Evolutionary conservation across 2,329 filamentous ascomycete species (phyloP).

Genomic region (Ophiostoma quercus): DNA sequence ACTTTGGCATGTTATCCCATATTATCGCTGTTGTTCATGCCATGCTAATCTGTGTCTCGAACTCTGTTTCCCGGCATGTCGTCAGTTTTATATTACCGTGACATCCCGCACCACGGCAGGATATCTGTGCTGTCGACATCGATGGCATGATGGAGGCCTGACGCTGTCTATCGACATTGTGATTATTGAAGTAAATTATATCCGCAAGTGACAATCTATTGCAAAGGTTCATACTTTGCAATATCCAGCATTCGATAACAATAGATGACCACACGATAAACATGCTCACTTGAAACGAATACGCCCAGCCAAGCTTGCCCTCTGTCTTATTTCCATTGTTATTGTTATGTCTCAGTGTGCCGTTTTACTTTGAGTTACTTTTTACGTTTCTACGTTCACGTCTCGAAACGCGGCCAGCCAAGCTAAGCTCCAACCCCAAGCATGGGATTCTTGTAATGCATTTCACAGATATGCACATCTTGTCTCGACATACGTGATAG

Average conservation of each 20-base stretch:
- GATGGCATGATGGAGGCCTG: not conserved
- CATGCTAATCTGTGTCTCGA: not conserved
- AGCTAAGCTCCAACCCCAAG: not conserved
- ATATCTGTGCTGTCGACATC: not conserved
- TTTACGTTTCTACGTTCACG: no score
- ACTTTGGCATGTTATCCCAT: not conserved
- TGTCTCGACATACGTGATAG: slow-evolving; percentile 8
- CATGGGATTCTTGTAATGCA: not conserved
- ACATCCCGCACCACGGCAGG: slow-evolving; percentile 9
- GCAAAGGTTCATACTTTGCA: not conserved
- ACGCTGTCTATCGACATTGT: not conserved
- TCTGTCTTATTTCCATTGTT: not conserved
- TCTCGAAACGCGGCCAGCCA: slow-evolving; percentile 10
- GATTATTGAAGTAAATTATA: not conserved
- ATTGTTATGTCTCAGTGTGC: not conserved
- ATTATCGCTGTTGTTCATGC: not conserved
- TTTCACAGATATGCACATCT: slow-evolving; percentile 7
- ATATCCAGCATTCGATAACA: not conserved
- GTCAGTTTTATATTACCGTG: not conserved
- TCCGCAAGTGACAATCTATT: not conserved
- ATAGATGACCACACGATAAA: not conserved
- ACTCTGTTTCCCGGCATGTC: slow-evolving; percentile 1
- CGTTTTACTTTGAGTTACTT: not conserved
- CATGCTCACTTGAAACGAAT: slow-evolving; percentile 1
- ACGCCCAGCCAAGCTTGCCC: not conserved